Evolutionary conservation across 306 rosid genomes (phyloP).

Genomic region (Neltuma alba): DNA sequence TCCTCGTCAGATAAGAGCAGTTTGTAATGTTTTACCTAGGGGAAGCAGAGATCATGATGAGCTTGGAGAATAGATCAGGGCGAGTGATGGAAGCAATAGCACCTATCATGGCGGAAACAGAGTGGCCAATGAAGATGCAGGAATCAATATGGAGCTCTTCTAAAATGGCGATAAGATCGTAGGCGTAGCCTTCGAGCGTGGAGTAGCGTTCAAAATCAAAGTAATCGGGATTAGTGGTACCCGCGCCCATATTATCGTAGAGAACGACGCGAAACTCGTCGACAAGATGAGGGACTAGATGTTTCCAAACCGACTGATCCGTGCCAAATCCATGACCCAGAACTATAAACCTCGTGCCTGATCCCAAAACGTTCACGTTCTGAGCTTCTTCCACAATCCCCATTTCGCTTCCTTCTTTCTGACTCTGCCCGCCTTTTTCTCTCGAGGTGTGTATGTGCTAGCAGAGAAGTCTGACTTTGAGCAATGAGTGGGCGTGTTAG

Average conservation of each 20-base stretch:
- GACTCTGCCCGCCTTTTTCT: neutral
- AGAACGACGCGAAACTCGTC: slow-evolving; percentile 45
- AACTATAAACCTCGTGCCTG: slow-evolving; percentile 41
- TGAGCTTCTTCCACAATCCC: slow-evolving; percentile 54
- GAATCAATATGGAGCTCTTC: slow-evolving; percentile 42
- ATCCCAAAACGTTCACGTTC: slow-evolving; percentile 45
- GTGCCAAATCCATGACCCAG: slow-evolving; percentile 53
- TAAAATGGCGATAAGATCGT: slow-evolving; percentile 45
- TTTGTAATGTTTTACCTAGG: slow-evolving; percentile 38
- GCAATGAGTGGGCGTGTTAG: neutral
- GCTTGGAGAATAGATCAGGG: slow-evolving; percentile 43
- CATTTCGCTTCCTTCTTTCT: slow-evolving; percentile 16
- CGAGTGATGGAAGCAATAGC: slow-evolving; percentile 46
- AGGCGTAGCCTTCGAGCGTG: slow-evolving; percentile 46
- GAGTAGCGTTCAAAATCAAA: slow-evolving; percentile 48
- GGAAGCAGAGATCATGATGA: slow-evolving; percentile 44
- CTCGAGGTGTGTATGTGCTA: neutral
- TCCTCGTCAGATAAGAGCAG: neutral
- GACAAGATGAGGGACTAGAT: slow-evolving; percentile 47
- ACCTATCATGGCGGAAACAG: slow-evolving; percentile 48
- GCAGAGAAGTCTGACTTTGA: neutral
- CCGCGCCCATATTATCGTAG: slow-evolving; percentile 54
- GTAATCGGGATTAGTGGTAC: slow-evolving; percentile 55
- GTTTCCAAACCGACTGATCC: slow-evolving; percentile 53
- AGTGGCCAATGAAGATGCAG: slow-evolving; percentile 48